phyloP scores from a whole-genome alignment of 768 basidiomycete species.

The Mycena sanguinolenta region DNA sequence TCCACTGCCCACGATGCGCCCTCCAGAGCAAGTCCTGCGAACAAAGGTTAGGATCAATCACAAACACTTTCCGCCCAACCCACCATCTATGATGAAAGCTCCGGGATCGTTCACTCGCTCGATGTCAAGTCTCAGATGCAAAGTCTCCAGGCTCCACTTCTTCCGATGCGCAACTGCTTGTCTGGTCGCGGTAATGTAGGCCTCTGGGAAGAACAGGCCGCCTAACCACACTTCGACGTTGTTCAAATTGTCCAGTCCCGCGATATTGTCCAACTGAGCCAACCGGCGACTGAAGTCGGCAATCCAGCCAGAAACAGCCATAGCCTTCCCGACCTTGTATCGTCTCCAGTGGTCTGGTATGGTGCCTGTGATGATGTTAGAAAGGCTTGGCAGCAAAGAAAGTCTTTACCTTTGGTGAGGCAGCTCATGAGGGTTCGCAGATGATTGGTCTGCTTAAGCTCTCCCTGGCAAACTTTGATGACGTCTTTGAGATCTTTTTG shows the following conservation, averaged over 20 bases:
- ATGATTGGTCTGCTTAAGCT: conserved; percentile 96
- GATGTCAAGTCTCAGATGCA: conserved; percentile 84
- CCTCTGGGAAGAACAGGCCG: conserved; percentile 95
- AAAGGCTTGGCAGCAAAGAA: conserved; percentile 10
- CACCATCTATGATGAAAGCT: conserved; percentile 91
- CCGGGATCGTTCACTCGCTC: conserved; percentile 82
- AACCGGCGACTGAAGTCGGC: conserved; percentile 84
- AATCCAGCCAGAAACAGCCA: conserved; percentile 90
- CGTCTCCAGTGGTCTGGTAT: conserved; percentile 90
- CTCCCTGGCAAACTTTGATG: conserved; percentile 86
- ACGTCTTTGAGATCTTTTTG: conserved; percentile 86
- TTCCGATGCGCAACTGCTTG: conserved; percentile 96
- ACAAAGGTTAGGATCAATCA: conserved; percentile 27
- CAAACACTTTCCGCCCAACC: conserved; percentile 40
- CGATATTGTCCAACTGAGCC: conserved; percentile 84
- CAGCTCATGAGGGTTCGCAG: conserved; percentile 91
- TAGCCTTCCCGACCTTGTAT: conserved; percentile 88
- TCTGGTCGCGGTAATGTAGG: conserved; percentile 94
- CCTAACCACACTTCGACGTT: conserved; percentile 92
- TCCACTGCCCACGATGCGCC: conserved; percentile 84
- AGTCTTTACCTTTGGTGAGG: conserved; percentile 81
- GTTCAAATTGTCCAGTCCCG: conserved; percentile 70
- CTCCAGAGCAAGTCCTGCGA: conserved; percentile 84
- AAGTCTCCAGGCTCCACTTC: conserved; percentile 92
- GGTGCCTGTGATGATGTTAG: conserved; percentile 67